Percentiles rank a stretch among this genome's conserved stretches.
These are phyloP conservation scores for Erythrobasidium yunnanense DNA, from an alignment of 768 basidiomycete species.

Conservation along the genomic window DNA sequence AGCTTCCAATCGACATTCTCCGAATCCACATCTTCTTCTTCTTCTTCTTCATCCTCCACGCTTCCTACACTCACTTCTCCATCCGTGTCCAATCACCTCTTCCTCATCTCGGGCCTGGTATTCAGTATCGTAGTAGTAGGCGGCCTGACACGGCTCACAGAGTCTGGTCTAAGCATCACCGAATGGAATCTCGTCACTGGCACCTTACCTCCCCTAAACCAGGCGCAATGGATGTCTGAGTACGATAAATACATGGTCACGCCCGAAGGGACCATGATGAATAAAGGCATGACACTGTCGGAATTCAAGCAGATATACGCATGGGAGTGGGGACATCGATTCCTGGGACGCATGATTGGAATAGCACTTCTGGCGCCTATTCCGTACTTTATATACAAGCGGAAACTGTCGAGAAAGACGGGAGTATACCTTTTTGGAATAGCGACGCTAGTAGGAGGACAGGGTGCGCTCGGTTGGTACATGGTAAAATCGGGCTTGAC, in stretches of 20 bases:
- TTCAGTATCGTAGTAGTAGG: conserved; percentile 90
- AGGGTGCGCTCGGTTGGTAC: conserved; percentile 94
- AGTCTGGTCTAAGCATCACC: conserved; percentile 93
- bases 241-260: conserved; percentile 89
- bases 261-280: conserved; percentile 91
- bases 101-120: conserved; percentile 70
- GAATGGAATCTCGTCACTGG: conserved; percentile 95
- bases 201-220: conserved; percentile 65
- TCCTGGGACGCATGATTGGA: conserved; percentile 79
- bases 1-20: not conserved
- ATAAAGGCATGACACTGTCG: conserved; percentile 70
- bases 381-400: conserved; percentile 39
- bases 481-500: conserved; percentile 97
- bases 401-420: conserved; percentile 57
- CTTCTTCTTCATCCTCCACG: not conserved
- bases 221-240: conserved; percentile 69
- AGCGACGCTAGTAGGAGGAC: conserved; percentile 71
- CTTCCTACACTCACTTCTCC: conserved; percentile 32
- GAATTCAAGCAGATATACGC: conserved; percentile 95
- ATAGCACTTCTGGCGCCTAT: conserved; percentile 56
- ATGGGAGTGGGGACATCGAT: conserved; percentile 96
- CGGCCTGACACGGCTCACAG: conserved; percentile 89
- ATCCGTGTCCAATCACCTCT: conserved; percentile 53
- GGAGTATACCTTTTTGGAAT: conserved; percentile 59
- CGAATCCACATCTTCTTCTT: conserved; percentile 4